These are phyloP conservation scores for Carallia brachiata DNA, from an alignment of 345 rosid species.

Conservation along the genomic window DNA sequence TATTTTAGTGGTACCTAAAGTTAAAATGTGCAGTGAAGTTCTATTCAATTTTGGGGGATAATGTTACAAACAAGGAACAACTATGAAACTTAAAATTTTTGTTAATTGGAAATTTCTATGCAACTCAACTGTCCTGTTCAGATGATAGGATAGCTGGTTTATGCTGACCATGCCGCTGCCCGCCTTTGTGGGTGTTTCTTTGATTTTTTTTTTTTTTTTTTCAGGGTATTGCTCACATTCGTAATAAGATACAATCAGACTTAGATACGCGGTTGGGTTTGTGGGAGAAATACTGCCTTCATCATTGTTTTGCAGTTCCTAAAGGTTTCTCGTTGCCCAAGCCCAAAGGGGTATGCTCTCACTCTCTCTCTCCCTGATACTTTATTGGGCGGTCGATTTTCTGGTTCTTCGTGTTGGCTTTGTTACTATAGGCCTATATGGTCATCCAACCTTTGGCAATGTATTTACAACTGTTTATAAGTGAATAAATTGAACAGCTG, in stretches of 20 bases:
- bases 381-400: background rate
- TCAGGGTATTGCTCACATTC: conserved; percentile 63
- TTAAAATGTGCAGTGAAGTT: no score
- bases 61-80: no score
- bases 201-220: conserved; percentile 4
- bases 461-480: background rate
- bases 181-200: background rate
- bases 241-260: conserved; percentile 46
- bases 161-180: background rate
- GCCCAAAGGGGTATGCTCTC: conserved; percentile 39
- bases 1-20: no score
- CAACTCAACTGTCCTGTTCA: no score
- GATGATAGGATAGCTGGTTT: no score
- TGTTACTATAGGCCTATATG: background rate
- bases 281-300: conserved; percentile 79
- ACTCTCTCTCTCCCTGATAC: background rate
- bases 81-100: no score
- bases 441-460: background rate
- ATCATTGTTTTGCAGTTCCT: conserved; percentile 68
- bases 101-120: no score
- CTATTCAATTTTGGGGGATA: no score
- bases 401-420: background rate
- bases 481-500: background rate
- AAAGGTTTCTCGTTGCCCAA: conserved; percentile 54
- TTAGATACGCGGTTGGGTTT: conserved; percentile 51